Conservation (phyloP, 495 filamentous ascomycete species). For the Penicillium coprophilum region DNA sequence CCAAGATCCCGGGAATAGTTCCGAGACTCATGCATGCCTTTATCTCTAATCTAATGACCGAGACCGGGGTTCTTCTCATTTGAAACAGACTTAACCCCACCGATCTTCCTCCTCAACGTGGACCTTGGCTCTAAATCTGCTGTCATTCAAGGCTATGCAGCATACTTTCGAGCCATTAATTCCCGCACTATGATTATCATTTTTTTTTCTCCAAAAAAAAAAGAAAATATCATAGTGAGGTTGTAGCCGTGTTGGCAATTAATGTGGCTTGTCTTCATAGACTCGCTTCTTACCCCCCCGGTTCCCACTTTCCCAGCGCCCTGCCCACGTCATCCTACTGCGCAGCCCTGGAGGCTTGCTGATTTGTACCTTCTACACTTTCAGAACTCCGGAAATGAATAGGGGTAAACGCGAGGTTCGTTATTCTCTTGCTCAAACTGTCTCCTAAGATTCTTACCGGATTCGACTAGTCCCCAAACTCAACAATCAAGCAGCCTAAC, state of each 20-base stretch:
- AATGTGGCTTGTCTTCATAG: constrained; percentile 1
- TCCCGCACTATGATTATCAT: background rate
- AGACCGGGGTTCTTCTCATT: background rate
- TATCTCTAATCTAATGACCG: background rate
- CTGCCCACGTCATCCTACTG: background rate
- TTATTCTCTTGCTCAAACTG: background rate
- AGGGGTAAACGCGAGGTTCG: background rate
- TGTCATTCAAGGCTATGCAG: background rate
- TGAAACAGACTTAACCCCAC: background rate
- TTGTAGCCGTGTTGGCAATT: constrained; percentile 2
- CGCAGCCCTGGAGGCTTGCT: background rate
- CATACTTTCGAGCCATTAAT: background rate
- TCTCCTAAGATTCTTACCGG: background rate
- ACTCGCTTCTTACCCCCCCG: constrained; percentile 1
- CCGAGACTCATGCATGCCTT: constrained; percentile 1
- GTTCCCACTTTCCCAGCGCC: constrained; percentile 4
- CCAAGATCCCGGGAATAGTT: background rate
- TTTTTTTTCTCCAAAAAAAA: background rate
- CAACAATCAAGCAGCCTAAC: background rate
- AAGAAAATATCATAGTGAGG: background rate
- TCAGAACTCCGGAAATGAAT: background rate
- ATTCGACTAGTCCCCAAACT: background rate
- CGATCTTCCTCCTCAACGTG: background rate
- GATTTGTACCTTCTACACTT: background rate
- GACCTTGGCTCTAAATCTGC: background rate